Conservation (phyloP, 2,329 filamentous ascomycete species). For the Fusarium pseudoanthophilum region DNA sequence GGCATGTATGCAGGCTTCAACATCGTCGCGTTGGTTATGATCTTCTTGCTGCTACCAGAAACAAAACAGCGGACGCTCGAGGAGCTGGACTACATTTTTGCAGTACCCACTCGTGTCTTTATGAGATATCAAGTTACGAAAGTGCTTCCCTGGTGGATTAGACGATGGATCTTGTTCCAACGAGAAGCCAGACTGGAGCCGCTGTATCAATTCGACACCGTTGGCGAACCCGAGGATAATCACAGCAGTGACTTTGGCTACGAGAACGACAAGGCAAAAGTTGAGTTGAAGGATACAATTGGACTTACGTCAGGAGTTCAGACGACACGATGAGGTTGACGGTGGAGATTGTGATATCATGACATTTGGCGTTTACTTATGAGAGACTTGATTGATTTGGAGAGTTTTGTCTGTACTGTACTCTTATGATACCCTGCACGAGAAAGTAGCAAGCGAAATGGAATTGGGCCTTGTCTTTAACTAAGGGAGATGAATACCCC, state of each 20-base stretch:
- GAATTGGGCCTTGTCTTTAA: conserved; percentile 23
- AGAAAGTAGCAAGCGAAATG: conserved; percentile 37
- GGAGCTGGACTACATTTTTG: conserved; percentile 70
- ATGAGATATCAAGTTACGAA: conserved; percentile 67
- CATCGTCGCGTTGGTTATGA: conserved; percentile 63
- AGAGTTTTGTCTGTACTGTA: conserved; percentile 23
- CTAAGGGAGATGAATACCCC: conserved; percentile 13
- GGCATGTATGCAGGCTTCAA: conserved; percentile 67
- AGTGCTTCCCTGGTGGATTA: conserved; percentile 70
- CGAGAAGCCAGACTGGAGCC: conserved; percentile 55
- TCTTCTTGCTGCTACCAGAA: conserved; percentile 67
- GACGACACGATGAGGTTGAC: conserved; percentile 14
- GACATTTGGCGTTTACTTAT: conserved; percentile 26
- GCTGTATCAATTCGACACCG: conserved; percentile 54
- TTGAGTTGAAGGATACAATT: conserved; percentile 53
- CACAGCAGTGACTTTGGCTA: conserved; percentile 47
- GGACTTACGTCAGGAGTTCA: conserved; percentile 45
- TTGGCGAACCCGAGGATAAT: conserved; percentile 48
- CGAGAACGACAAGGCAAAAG: conserved; percentile 53
- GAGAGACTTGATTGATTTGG: conserved; percentile 19
- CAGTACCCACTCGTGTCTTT: conserved; percentile 67
- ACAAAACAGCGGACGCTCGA: conserved; percentile 67
- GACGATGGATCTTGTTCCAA: conserved; percentile 64
- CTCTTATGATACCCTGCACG: conserved; percentile 43
- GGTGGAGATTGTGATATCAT: conserved; percentile 9